A percentile compares a stretch with the other conserved stretches of the same genome.
These are phyloP conservation scores for Colletotrichum theobromicola DNA, from an alignment of 2,329 filamentous ascomycete genomes.

Conservation along the genomic window DNA sequence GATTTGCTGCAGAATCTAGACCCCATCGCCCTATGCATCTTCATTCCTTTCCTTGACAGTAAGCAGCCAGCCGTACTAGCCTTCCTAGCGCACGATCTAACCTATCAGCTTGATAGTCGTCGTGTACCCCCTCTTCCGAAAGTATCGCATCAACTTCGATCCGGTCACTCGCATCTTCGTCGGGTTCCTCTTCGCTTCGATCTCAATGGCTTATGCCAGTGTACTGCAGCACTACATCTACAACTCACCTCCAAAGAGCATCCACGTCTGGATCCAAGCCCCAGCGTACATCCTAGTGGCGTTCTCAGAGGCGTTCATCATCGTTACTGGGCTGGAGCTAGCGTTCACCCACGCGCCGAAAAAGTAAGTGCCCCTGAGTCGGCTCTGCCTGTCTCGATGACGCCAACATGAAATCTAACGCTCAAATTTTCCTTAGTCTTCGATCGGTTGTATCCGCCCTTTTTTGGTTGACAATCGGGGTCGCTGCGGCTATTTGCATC, in stretches of 20 bases:
- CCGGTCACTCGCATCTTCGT: constrained; percentile 26
- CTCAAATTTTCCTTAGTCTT: not conserved
- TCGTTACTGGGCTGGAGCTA: constrained; percentile 73
- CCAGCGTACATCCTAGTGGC: constrained; percentile 64
- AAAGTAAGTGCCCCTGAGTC: constrained; percentile 48
- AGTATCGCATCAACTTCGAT: constrained; percentile 25
- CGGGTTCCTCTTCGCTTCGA: constrained; percentile 26
- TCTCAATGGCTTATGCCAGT: constrained; percentile 27
- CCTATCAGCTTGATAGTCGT: not conserved
- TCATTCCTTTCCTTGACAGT: constrained; percentile 32
- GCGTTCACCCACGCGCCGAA: constrained; percentile 74
- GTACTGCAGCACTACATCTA: constrained; percentile 27
- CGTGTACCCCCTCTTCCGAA: constrained; percentile 25
- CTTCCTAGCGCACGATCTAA: not conserved
- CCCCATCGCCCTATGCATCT: constrained; percentile 29
- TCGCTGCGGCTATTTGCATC: constrained; percentile 44
- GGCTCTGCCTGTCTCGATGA: constrained; percentile 62
- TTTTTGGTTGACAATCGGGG: constrained; percentile 60
- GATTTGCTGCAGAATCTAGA: constrained; percentile 33
- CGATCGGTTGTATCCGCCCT: constrained; percentile 15
- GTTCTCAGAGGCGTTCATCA: constrained; percentile 66
- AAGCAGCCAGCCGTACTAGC: not conserved
- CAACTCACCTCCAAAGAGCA: constrained; percentile 29
- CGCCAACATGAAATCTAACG: constrained; percentile 40
- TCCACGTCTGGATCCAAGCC: constrained; percentile 59